A percentile compares a stretch with the other conserved stretches of the same genome.
Conservation (phyloP, 129 eudicot genomes). For the Helianthus tuberosus region DNA sequence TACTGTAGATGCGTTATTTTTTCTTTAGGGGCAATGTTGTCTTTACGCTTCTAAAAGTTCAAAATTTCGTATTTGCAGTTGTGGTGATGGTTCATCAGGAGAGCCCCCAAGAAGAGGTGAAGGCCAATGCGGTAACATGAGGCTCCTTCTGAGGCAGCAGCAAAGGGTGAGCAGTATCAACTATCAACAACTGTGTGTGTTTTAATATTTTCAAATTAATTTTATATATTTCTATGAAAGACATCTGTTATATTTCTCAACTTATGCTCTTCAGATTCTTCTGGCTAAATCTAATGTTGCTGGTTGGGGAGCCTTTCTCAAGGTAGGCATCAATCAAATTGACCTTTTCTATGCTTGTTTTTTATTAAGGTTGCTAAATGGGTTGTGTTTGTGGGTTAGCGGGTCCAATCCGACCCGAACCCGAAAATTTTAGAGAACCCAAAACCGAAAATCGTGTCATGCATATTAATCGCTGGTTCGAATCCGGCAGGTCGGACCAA, state of each 20-base stretch:
- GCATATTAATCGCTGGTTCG: conserved; percentile 94
- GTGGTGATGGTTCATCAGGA: conserved; percentile 89
- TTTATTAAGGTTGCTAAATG: too few species aligned
- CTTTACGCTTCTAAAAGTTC: not conserved
- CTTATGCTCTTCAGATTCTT: conserved; percentile 60
- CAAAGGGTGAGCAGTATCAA: conserved; percentile 65
- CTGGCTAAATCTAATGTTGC: conserved; percentile 91
- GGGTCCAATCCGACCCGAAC: too few species aligned
- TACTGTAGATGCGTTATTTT: not conserved
- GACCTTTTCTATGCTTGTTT: not conserved
- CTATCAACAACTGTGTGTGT: conserved; percentile 12
- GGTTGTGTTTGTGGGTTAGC: too few species aligned
- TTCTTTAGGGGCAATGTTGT: not conserved
- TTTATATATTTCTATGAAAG: not conserved
- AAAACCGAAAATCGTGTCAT: too few species aligned
- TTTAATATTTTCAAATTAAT: not conserved
- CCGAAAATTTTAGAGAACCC: too few species aligned
- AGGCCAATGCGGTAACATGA: conserved; percentile 98
- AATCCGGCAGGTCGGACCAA: conserved; percentile 97
- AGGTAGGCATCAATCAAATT: conserved; percentile 48
- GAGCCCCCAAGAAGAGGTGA: conserved; percentile 91
- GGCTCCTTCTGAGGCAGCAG: conserved; percentile 93
- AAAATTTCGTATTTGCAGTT: conserved; percentile 46
- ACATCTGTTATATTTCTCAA: conserved; percentile 1
- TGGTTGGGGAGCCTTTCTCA: conserved; percentile 99